Conservation (phyloP, 192 early-diverging fungal genomes). For the Blastocladiella britannica region DNA sequence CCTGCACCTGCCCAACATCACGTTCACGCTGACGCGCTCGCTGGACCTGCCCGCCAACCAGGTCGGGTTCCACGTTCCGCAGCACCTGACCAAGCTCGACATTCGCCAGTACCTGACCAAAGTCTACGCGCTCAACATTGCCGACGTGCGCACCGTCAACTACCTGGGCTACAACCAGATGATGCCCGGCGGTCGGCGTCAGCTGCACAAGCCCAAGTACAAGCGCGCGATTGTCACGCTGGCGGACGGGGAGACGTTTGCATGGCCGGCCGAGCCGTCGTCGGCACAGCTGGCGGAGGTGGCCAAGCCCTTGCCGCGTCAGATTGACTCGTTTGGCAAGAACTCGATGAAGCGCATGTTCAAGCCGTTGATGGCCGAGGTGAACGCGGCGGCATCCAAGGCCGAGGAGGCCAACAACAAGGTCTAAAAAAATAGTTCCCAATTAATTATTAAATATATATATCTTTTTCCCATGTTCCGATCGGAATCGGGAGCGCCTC, state of each 20-base stretch:
- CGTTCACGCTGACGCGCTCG: constrained; percentile 58
- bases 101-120: constrained; percentile 64
- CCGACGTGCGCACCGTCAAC: constrained; percentile 77
- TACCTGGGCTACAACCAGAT: constrained; percentile 38
- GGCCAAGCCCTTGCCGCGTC: background rate
- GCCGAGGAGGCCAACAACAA: too few species aligned
- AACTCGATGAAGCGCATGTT: background rate
- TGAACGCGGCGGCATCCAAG: too few species aligned
- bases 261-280: constrained; percentile 22
- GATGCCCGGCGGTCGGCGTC: constrained; percentile 13
- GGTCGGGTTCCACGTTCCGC: constrained; percentile 76
- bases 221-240: constrained; percentile 42
- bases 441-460: too few species aligned
- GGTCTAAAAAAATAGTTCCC: too few species aligned
- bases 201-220: constrained; percentile 16
- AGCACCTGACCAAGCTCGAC: constrained; percentile 80
- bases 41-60: constrained; percentile 61
- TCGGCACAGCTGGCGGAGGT: constrained; percentile 11
- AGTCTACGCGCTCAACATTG: constrained; percentile 61
- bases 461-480: too few species aligned
- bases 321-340: background rate
- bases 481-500: too few species aligned
- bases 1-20: constrained; percentile 67
- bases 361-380: too few species aligned
- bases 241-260: constrained; percentile 16